Conservation (phyloP, 139 green algal species). For the Helicosporidium sp. region DNA sequence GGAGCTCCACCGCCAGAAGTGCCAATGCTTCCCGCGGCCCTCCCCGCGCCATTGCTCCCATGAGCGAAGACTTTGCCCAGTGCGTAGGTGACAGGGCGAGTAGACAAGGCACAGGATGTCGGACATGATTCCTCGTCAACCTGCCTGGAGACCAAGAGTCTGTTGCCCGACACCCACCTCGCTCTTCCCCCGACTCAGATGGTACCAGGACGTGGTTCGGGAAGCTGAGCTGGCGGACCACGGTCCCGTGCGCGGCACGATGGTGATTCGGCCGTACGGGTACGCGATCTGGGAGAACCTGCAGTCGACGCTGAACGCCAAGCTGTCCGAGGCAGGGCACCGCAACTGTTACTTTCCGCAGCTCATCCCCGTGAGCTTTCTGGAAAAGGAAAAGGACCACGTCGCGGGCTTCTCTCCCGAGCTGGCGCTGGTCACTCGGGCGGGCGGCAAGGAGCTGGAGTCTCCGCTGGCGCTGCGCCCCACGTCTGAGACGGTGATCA, state of each 20-base stretch:
- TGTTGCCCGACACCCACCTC: too few relatives aligned
- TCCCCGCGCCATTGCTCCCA: constrained; percentile 56
- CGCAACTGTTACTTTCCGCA: constrained; percentile 94
- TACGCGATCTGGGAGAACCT: constrained; percentile 61
- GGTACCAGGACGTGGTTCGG: constrained; percentile 91
- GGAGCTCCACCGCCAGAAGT: too few relatives aligned
- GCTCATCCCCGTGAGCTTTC: constrained; percentile 94
- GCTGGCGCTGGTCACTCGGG: constrained; percentile 91
- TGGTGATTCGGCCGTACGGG: constrained; percentile 95
- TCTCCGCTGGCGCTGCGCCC: constrained; percentile 91
- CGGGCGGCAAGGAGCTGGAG: constrained; percentile 82
- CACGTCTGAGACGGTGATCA: constrained; percentile 95
- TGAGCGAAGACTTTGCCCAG: constrained; percentile 61
- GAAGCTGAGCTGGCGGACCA: constrained; percentile 91
- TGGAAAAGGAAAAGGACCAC: constrained; percentile 92
- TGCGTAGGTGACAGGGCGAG: too few relatives aligned
- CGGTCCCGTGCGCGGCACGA: constrained; percentile 90
- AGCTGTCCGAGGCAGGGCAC: constrained; percentile 64
- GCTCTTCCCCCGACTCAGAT: too few relatives aligned
- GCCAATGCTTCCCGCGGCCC: too few relatives aligned
- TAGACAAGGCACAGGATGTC: too few relatives aligned
- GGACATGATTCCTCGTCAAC: too few relatives aligned
- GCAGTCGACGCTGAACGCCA: constrained; percentile 18
- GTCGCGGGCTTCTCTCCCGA: constrained; percentile 98
- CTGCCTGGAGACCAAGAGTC: too few relatives aligned